phyloP scores from a whole-genome alignment of 2,329 filamentous ascomycete species.

The Sarocladium oryzae region DNA sequence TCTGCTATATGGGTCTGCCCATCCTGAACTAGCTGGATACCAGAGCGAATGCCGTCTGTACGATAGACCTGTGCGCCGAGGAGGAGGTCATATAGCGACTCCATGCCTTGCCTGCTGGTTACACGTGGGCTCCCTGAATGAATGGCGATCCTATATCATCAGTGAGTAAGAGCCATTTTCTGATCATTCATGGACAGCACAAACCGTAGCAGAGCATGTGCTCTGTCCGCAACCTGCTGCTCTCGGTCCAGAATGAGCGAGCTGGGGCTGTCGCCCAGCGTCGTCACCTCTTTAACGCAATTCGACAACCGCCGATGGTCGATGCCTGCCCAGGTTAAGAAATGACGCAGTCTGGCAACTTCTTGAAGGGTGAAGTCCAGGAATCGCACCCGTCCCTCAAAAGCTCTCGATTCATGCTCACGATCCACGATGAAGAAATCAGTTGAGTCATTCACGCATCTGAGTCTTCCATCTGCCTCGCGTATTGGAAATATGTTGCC shows the following conservation, averaged over 20 bases:
- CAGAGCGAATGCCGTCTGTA: slow-evolving; percentile 18
- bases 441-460: not conserved
- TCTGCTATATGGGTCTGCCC: slow-evolving; percentile 10
- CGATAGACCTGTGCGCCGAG: slow-evolving; percentile 16
- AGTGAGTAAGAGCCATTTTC: not conserved
- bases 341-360: slow-evolving; percentile 16
- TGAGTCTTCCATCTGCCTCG: slow-evolving; percentile 15
- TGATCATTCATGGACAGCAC: slow-evolving; percentile 1
- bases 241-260: slow-evolving; percentile 13
- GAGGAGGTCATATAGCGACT: slow-evolving; percentile 19
- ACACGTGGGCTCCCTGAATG: slow-evolving; percentile 20
- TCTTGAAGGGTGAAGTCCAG: slow-evolving; percentile 26
- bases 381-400: slow-evolving; percentile 18
- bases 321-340: slow-evolving; percentile 23
- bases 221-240: slow-evolving; percentile 18
- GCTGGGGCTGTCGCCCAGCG: slow-evolving; percentile 12
- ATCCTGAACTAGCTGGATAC: slow-evolving; percentile 17
- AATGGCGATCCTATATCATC: slow-evolving; percentile 19
- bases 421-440: slow-evolving; percentile 21
- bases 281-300: slow-evolving; percentile 21
- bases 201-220: slow-evolving; percentile 22
- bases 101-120: slow-evolving; percentile 8
- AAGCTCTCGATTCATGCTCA: slow-evolving; percentile 16
- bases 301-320: slow-evolving; percentile 21
- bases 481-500: slow-evolving; percentile 18